A percentile compares a stretch with the other conserved stretches of the same genome.
phyloP scores from a whole-genome alignment of 2,329 filamentous ascomycete species.

The Colletotrichum navitas region DNA sequence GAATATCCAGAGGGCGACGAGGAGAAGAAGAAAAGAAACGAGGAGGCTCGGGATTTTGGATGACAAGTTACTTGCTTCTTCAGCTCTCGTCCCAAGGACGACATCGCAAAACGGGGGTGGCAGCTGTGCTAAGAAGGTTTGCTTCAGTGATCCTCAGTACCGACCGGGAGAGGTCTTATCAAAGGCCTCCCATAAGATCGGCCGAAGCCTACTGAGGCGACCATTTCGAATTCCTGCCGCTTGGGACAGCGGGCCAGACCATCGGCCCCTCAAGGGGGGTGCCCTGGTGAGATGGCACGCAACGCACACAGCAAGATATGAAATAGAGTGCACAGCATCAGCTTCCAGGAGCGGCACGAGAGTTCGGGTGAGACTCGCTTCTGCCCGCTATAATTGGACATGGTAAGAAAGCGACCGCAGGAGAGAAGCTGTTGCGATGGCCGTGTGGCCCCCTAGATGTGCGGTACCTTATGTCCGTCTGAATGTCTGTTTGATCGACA shows the following conservation, averaged over 20 bases:
- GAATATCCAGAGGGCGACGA: slow-evolving; percentile 6
- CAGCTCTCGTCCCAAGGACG: slow-evolving; percentile 2
- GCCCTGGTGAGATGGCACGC: slow-evolving; percentile 19
- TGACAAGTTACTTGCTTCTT: slow-evolving; percentile 14
- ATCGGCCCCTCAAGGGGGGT: neutral
- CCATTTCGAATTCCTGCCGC: neutral
- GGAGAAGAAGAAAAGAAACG: neutral
- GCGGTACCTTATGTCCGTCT: slow-evolving; percentile 24
- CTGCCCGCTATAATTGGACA: slow-evolving; percentile 37
- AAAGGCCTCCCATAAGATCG: slow-evolving; percentile 22
- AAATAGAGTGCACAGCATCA: neutral
- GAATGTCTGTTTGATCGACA: slow-evolving; percentile 40
- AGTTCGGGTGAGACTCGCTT: slow-evolving; percentile 19
- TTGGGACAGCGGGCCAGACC: neutral
- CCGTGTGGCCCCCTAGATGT: slow-evolving; percentile 12
- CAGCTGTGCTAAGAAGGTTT: slow-evolving; percentile 18
- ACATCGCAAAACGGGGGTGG: slow-evolving; percentile 13
- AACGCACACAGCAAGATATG: neutral
- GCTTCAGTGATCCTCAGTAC: slow-evolving; percentile 3
- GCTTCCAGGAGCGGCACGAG: slow-evolving; percentile 26
- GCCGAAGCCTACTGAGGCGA: neutral
- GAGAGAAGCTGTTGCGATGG: slow-evolving; percentile 2
- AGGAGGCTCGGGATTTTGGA: slow-evolving; percentile 12
- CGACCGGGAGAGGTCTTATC: neutral
- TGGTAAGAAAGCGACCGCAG: slow-evolving; percentile 18